Base-by-base conservation (phyloP, 176 grass and related monocot genomes). In the Triticum aestivum region DNA sequence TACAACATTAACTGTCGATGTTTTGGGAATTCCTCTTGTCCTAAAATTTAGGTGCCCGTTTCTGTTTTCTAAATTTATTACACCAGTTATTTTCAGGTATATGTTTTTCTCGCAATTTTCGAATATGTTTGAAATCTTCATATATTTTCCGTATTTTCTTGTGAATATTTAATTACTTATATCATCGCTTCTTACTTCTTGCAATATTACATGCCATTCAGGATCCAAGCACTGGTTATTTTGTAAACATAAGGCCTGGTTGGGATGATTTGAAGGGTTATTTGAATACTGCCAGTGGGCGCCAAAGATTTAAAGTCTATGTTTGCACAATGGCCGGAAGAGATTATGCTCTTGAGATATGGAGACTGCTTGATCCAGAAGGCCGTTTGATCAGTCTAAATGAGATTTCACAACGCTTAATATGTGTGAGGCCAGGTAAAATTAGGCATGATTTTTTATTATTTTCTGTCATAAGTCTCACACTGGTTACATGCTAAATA, bases 271-370 rank as follows among this genome's bases (percentile, higher is more conserved):
- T 90, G 76, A 87, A 88, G 68, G 88, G 88, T 77, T 90, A 93
- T 80, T 85, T 93, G 81, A 90, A 3, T 21, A 58, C 77, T 58
- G 78, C 91, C 8, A 86, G 90, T 61, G 91, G 88, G 38, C 84
- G 85, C 35, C 85, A 87, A 85, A 76, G 91, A 63, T 93, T 93
- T 85, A 88, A 90, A 82, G 88, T 93, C 20, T 93, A 90, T 82
- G 91, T 93, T 8, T 93, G 91, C 73, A 93, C 88, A 78, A 93
- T 93, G 91, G 88, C 91, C 14, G 91, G 87, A 85, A 85, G 88
- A 88, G 91, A 88, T 69, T 93, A 93, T 85, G 91, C 91, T 65
- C 52, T 86, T 64, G 91, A 93, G 81, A 93, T 93, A 32, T 88
- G 91, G 91, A 90, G 91, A 63, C 91, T 90, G 85, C 91, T 93